Evolutionary conservation across 345 rosid genomes (phyloP), one percentile per base, ranked within the genome.

Genomic region (Euphorbia tirucalli): DNA sequence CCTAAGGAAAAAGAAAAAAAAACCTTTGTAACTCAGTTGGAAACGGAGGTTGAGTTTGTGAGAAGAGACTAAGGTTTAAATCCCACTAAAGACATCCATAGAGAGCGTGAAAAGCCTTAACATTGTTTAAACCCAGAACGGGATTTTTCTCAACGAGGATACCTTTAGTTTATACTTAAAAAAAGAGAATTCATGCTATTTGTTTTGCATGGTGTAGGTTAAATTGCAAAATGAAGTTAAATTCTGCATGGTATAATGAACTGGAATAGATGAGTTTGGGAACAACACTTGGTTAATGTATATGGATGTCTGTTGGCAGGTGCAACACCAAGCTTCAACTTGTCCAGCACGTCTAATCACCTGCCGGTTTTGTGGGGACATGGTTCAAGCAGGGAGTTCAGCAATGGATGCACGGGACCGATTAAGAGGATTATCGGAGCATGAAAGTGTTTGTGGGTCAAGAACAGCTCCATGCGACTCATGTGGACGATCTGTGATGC

Each of bases 391-490:
- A 0, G 99, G 97, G 61, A 84, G 63, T 73, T 84, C 86, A 0
- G 89, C 98, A 9, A 70, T 79, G 81, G 97, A 95, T 71, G 76
- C 37, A 32, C 76, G 98, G 37, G 97, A 92, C 84, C 85, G 87
- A 75, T 56, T 95, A 69, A 86, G 91, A 74, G 99, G 98, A n/a
- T 86, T 95, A 31, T 86, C 88, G 0, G 97, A 95, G 87, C 97
- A 95, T 69, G 99, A 95, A 82, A 92, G 99, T 86, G 24, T 71
- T 7, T 95, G 98, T 58, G 98, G 98, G 59, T 92, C 99, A 2
- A 86, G 98, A 81, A 95, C 99, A 16, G 89, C 97, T 0, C 94
- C 96, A 1, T 93, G 98, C 44, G 96, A 92, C 78, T 90, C 94
- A 5, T 95, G 98, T 32, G 97, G 99, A 44, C 87, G 97, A n/a